Base-by-base conservation (phyloP, 1,139 yeast genomes). In the Hemisphaericaspora subhashii region DNA sequence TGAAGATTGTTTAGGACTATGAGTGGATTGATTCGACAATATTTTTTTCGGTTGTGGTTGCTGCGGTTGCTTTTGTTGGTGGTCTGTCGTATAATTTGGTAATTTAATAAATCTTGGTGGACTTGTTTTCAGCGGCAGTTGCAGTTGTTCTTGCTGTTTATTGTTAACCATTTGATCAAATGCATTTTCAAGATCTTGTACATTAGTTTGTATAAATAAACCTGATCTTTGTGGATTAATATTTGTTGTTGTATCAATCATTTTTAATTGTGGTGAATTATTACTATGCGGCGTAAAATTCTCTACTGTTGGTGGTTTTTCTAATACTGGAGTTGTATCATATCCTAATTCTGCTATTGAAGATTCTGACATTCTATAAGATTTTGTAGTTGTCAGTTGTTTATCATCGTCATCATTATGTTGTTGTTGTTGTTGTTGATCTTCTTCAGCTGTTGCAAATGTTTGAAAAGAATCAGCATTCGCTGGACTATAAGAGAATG, bases 371-470 rank as follows among this genome's bases (percentile, higher is more conserved):
- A 38, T 49, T 43, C 41, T 46, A 17, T 14, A 18, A n/a, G 29
- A 7, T 3, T 12, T 14, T 30, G 10, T 8, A 14, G 26, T 12
- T 21, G 9, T 29, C 10, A 7, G 13, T 8, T 12, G 12, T n/a
- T 17, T 35, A 28, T 11, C 5, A 9, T 17, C 14, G 8, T n/a
- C 8, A 9, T 11, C 33, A 31, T 26, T 24, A 5, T 20, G 22
- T 14, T 29, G 13, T 9, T 15, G 21, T n/a, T 15, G 15, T 15
- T 5, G 8, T 15, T 4, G 7, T 8, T 20, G 25, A 15, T 34
- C 33, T 32, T 33, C 41, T 9, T 34, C 31, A 5, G 68, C 67
- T 2, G 68, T 60, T 40, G 62, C 64, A 40, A 62, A 64, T 10
- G 64, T 53, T 47, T 58, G 66, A 7, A 54, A 49, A 22, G 67